Evolutionary conservation across 768 basidiomycete species (phyloP), one percentile per base, ranked within the genome.

Genomic region (Suillus luteus): DNA sequence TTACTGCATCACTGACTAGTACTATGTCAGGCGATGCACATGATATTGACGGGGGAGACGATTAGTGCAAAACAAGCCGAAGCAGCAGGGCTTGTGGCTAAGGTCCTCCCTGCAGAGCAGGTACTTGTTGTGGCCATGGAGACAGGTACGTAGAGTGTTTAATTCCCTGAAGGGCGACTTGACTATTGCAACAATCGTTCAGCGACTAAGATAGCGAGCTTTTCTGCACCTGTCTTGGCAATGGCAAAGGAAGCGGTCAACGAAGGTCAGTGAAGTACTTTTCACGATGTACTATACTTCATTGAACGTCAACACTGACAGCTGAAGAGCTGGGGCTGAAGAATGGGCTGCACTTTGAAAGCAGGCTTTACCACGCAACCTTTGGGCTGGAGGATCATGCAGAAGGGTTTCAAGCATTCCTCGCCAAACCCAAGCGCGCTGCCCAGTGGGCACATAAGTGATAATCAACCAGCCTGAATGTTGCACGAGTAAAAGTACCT

Each of bases 221-320:
- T 68, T 54, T 76, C 76, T 11, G 57, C 58, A 4, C 76, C 75
- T 2, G 69, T 76, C 27, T 69, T 76, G 15, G 71, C 72, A 1
- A 73, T 77, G 69, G 84, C 77, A 17, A 85, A 85, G 65, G 84
- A 85, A 68, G 83, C 82, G 5, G 81, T 85, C 49, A 83, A 83
- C 55, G 70, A 74, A 64, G 80, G 83, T 80, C 14, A 57, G 71
- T 61, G 1, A 43, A 15, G 14, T 55, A 9, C n/a, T 35, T 41
- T 48, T 9, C 19, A 35, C 0, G 9, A 33, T 5, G 27, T 22
- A 59, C 17, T 2, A 17, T 27, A 11, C 5, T n/a, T 31, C 12
- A 33, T 60, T 66, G 54, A 65, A 48, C 22, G 4, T 55, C 10
- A 19, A 35, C 9, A 3, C 40, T 55, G 5, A 17, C 66, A 83